Evolutionary conservation across 768 basidiomycete species (phyloP).

Genomic region (Termitomyces sp.): DNA sequence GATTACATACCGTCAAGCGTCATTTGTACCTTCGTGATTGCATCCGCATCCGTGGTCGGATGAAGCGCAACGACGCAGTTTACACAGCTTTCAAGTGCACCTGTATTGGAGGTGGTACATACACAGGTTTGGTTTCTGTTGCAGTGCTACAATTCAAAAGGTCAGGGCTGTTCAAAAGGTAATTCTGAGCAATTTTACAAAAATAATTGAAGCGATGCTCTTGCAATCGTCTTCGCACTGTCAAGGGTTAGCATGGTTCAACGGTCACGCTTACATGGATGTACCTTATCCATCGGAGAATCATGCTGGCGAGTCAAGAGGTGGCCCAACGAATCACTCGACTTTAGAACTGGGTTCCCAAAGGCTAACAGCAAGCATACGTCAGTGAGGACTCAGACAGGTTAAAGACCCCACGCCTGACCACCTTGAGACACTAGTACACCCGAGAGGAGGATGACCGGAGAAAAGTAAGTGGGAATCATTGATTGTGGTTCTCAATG

Average conservation of each 20-base stretch:
- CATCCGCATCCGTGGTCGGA: constrained; percentile 4
- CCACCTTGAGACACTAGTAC: neutral
- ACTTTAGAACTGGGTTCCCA: neutral
- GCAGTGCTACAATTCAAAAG: constrained; percentile 17
- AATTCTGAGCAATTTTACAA: neutral
- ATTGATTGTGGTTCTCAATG: neutral
- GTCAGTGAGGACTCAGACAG: neutral
- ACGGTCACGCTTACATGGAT: neutral
- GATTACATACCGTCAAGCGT: constrained; percentile 22
- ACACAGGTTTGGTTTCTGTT: constrained; percentile 17
- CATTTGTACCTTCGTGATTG: constrained; percentile 15
- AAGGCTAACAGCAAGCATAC: neutral
- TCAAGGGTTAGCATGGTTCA: constrained; percentile 9
- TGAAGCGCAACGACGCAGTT: constrained; percentile 21
- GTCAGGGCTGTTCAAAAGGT: neutral
- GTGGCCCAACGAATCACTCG: neutral
- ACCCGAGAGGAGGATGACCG: neutral
- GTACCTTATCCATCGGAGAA: neutral
- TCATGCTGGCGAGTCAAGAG: constrained; percentile 3
- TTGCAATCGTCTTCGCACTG: constrained; percentile 7
- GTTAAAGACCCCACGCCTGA: neutral
- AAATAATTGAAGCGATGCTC: neutral
- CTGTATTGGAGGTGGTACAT: constrained; percentile 21
- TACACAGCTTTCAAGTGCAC: constrained; percentile 23
- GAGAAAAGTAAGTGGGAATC: neutral